Conservation (phyloP, 2,329 filamentous ascomycete species). For the Colletotrichum sp. region DNA sequence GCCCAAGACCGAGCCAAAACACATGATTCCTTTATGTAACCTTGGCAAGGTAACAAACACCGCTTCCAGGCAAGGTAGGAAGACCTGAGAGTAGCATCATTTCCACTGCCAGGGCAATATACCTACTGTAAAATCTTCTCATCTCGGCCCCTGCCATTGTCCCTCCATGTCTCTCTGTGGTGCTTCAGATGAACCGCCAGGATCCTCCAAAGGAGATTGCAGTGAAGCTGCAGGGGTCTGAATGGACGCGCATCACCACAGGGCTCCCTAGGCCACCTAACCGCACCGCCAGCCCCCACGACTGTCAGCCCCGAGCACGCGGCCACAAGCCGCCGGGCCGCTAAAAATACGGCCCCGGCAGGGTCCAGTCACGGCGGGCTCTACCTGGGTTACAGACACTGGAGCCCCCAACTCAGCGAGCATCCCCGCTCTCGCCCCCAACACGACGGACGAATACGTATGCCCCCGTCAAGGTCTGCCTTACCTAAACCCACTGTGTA, state of each 20-base stretch:
- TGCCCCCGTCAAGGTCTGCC: background rate
- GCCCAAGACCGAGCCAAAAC: background rate
- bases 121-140: background rate
- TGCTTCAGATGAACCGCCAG: background rate
- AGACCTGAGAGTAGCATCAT: background rate
- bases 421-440: background rate
- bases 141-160: background rate
- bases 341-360: slow-evolving; percentile 19
- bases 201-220: background rate
- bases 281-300: slow-evolving; percentile 1
- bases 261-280: background rate
- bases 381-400: background rate
- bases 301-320: slow-evolving; percentile 7
- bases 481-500: background rate
- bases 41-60: background rate
- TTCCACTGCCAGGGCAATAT: background rate
- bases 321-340: slow-evolving; percentile 15
- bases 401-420: background rate
- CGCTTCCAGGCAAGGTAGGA: background rate
- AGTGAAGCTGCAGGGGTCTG: background rate
- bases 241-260: background rate
- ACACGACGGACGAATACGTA: background rate
- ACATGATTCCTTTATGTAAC: background rate
- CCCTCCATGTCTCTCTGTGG: background rate
- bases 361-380: background rate